Evolutionary conservation across 306 rosid species (phyloP), one percentile per base, ranked within the genome.

Genomic region (Pterocarpus santalinus): DNA sequence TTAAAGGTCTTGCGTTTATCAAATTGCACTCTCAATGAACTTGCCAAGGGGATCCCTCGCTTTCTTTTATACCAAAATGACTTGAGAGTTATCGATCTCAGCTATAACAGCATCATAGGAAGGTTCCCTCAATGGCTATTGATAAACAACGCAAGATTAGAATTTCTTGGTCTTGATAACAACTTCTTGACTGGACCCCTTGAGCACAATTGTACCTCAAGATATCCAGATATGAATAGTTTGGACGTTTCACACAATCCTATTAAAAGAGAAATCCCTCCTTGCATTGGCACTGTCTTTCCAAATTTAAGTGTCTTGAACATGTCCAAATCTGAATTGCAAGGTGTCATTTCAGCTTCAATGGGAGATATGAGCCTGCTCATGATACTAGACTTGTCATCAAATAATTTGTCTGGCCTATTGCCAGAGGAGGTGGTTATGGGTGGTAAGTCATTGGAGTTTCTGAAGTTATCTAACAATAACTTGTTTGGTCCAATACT

Each of bases 121-220:
- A 75, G 14, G 53, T 68, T 82, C 39, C 81, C 81, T 11, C 22
- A 8, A 13, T 82, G 72, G 81, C 13, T 82, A 12, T 47, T 82
- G 43, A 68, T 5, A 36, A 75, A 82, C 14, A 82, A 82, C 72
- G 17, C 81, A 55, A 32, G 75, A 35, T 33, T 82, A 7, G 43
- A 60, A 32, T 32, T 16, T 13, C 16, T 82, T 5, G 16, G 17
- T 68, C 68, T 60, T 32, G 44, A 22, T 4, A 16, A 52, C 7
- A 82, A 82, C 44, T 17, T 5, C 35, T 28, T 82, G 13, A 75
- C 16, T 30, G 80, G 80, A 16, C 70, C 70, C 4, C 9, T 61
- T 47, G 58, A 14, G 71, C 72, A 57, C 16, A 7, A 63, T 71
- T 82, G 67, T 53, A 43, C 52, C 12, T 68, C n/a, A 65, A 57